Conservation (phyloP, 768 basidiomycete genomes). For the Podaxis mareebaensis region DNA sequence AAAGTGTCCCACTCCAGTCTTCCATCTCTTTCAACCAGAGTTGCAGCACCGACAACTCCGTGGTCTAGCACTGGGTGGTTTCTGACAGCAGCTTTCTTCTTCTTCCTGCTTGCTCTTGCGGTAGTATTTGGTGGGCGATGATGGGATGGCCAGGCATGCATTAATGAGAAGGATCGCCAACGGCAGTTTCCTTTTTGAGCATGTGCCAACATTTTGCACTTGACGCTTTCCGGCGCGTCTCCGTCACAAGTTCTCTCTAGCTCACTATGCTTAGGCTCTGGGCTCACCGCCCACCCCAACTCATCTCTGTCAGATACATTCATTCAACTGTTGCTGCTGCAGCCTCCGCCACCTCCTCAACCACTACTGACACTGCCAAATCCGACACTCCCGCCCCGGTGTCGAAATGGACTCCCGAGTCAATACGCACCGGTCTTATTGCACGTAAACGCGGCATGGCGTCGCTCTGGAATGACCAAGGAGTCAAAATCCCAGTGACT, state of each 20-base stretch:
- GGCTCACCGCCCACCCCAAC: slow-evolving; percentile 35
- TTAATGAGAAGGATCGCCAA: slow-evolving; percentile 29
- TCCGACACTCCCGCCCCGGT: slow-evolving; percentile 26
- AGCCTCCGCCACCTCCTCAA: slow-evolving; percentile 29
- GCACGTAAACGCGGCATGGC: slow-evolving; percentile 97
- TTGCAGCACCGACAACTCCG: slow-evolving; percentile 57
- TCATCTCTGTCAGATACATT: slow-evolving; percentile 37
- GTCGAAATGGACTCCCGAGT: slow-evolving; percentile 79
- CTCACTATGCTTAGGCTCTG: slow-evolving; percentile 54
- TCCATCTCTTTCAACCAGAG: slow-evolving; percentile 45
- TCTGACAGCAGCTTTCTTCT: slow-evolving; percentile 24
- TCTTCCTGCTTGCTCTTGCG: slow-evolving; percentile 29
- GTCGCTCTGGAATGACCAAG: slow-evolving; percentile 88
- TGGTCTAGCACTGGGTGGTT: slow-evolving; percentile 56
- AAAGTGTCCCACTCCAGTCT: slow-evolving; percentile 56
- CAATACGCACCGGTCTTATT: slow-evolving; percentile 88
- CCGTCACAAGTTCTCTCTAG: slow-evolving; percentile 13
- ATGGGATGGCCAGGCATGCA: slow-evolving; percentile 74
- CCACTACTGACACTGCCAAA: slow-evolving; percentile 23
- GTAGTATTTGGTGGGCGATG: slow-evolving; percentile 30
- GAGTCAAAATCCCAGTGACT: slow-evolving; percentile 86
- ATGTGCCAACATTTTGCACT: slow-evolving; percentile 26
- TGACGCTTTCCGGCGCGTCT: slow-evolving; percentile 21
- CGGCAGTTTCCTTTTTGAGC: slow-evolving; percentile 10
- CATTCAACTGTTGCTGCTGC: slow-evolving; percentile 41